These are phyloP conservation scores for Syzygium jambos DNA, from an alignment of 345 rosid species.

Conservation along the genomic window DNA sequence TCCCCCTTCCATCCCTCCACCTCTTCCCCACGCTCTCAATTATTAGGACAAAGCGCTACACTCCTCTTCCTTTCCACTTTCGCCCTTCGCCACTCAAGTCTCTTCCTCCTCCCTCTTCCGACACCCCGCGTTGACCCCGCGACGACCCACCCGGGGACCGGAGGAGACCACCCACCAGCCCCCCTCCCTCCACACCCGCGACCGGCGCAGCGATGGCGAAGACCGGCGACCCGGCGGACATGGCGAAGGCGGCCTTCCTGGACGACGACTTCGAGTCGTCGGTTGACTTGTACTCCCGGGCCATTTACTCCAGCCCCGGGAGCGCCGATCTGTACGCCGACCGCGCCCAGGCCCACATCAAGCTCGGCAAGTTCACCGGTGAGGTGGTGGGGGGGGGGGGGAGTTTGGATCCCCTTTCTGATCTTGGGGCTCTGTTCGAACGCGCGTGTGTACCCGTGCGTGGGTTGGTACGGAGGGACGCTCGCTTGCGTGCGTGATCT, in stretches of 20 bases:
- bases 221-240: slow-evolving; percentile 22
- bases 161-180: neutral
- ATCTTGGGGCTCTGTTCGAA: too few species aligned
- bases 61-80: neutral
- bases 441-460: neutral
- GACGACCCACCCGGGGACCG: neutral
- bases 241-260: slow-evolving; percentile 52
- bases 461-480: neutral
- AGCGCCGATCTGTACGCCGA: slow-evolving; percentile 53
- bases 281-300: slow-evolving; percentile 48
- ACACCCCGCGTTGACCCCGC: neutral
- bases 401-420: neutral
- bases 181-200: neutral
- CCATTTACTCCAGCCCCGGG: slow-evolving; percentile 40
- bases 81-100: too few species aligned
- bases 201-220: slow-evolving; percentile 3
- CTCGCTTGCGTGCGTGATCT: neutral
- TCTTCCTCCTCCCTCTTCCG: rapidly evolving
- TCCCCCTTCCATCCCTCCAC: neutral
- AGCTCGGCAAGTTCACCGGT: slow-evolving; percentile 48
- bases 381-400: neutral
- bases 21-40: neutral
- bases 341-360: slow-evolving; percentile 74
- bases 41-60: neutral
- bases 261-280: slow-evolving; percentile 59